Percentiles rank a stretch among this genome's conserved stretches.
phyloP scores from a whole-genome alignment of 2,329 filamentous ascomycete genomes.

The Trichoderma afroharzianum region DNA sequence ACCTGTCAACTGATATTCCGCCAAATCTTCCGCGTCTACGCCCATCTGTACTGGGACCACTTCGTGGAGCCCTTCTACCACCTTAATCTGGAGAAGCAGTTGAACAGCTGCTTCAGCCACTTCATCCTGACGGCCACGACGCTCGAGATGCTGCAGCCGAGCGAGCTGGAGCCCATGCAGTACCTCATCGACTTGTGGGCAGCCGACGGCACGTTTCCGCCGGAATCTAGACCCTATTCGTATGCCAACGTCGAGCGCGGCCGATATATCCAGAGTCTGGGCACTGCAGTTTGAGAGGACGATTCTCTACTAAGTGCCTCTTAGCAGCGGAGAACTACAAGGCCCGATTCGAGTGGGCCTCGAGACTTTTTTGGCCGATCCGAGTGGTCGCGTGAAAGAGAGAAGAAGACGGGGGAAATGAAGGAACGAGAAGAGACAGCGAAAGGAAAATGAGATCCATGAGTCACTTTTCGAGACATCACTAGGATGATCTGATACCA shows the following conservation, averaged over 20 bases:
- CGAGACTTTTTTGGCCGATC: not conserved
- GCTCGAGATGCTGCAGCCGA: constrained; percentile 73
- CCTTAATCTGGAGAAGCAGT: constrained; percentile 67
- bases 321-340: not conserved
- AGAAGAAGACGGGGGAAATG: not conserved
- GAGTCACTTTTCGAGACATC: constrained; percentile 1
- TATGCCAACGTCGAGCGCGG: constrained; percentile 47
- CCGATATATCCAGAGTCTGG: constrained; percentile 18
- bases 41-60: constrained; percentile 93
- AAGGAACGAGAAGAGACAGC: not conserved
- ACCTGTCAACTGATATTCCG: constrained; percentile 88
- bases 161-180: constrained; percentile 89
- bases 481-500: constrained; percentile 7
- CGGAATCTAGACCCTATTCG: constrained; percentile 59
- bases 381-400: not conserved
- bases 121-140: constrained; percentile 73
- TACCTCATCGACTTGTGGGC: constrained; percentile 85
- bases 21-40: constrained; percentile 95
- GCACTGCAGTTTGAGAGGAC: not conserved
- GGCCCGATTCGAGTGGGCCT: not conserved
- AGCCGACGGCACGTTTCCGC: constrained; percentile 75
- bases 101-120: constrained; percentile 80
- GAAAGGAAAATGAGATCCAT: not conserved
- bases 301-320: not conserved
- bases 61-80: constrained; percentile 78